phyloP scores from a whole-genome alignment of 177 flowering plant species.

The Telopea speciosissima region DNA sequence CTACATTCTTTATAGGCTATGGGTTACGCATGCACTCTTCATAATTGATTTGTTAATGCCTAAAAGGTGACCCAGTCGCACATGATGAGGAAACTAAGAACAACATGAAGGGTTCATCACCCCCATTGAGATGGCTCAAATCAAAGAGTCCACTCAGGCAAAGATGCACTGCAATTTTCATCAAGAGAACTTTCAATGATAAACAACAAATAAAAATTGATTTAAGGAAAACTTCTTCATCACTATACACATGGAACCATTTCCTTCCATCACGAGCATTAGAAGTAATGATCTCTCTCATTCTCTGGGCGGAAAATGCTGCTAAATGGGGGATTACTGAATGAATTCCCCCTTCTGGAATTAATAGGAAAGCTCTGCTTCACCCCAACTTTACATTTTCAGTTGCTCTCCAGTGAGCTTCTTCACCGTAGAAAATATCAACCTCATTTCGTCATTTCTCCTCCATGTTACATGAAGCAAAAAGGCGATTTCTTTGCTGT shows the following conservation, averaged over 20 bases:
- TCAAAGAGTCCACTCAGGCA: no score
- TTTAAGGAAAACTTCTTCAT: constrained; percentile 6
- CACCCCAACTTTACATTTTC: neutral
- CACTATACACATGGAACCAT: constrained; percentile 10
- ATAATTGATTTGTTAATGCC: no score
- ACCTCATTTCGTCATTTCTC: constrained; percentile 2
- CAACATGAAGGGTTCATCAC: no score
- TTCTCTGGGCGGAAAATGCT: neutral
- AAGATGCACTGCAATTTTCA: no score
- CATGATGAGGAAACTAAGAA: no score
- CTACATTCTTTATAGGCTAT: no score
- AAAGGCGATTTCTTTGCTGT: neutral
- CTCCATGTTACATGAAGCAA: constrained; percentile 1
- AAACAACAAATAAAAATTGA: neutral
- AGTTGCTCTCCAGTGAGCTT: neutral
- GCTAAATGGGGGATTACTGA: neutral
- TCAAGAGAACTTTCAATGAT: no score
- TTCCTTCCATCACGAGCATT: neutral
- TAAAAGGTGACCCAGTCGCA: no score
- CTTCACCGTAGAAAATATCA: neutral
- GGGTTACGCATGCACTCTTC: no score
- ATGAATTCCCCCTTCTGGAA: neutral
- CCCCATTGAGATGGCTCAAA: no score
- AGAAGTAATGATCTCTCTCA: neutral
- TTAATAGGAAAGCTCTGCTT: neutral